phyloP scores from a whole-genome alignment of 306 rosid species.

The Pyrus betulifolia region DNA sequence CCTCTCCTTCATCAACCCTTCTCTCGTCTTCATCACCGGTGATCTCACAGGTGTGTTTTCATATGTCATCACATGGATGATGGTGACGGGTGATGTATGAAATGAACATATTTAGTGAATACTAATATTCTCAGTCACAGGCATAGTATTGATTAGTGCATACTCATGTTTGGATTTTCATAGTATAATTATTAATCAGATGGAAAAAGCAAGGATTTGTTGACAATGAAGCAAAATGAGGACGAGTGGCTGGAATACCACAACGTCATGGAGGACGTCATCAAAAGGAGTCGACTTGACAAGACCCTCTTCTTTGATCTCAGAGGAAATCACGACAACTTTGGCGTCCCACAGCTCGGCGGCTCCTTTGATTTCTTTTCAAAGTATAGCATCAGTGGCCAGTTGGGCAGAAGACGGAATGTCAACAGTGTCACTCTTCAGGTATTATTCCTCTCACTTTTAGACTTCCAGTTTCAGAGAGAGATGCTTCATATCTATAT shows the following conservation, averaged over 20 bases:
- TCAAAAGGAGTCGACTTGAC: constrained; percentile 56
- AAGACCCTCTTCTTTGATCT: constrained; percentile 68
- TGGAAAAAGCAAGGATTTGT: constrained; percentile 84
- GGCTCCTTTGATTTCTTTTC: constrained; percentile 77
- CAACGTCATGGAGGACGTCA: constrained; percentile 53
- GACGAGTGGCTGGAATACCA: constrained; percentile 82
- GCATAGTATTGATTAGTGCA: background rate
- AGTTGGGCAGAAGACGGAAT: constrained; percentile 48
- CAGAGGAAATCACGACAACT: constrained; percentile 84
- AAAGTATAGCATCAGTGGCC: constrained; percentile 74
- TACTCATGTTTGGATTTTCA: background rate
- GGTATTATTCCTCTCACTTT: constrained; percentile 31
- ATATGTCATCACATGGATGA: background rate
- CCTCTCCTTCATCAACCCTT: constrained; percentile 85
- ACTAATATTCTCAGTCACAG: background rate
- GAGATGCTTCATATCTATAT: background rate
- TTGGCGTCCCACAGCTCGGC: constrained; percentile 69
- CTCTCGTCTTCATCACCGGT: constrained; percentile 87
- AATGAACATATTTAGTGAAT: background rate
- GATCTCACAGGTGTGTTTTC: constrained; percentile 69
- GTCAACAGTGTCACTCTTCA: constrained; percentile 72
- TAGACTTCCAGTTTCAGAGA: too few relatives aligned
- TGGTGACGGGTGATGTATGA: background rate
- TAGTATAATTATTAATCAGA: constrained; percentile 26
- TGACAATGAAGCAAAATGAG: constrained; percentile 82